Evolutionary conservation across 1,284 basidiomycete species (phyloP), one percentile per base, ranked within the genome.

Genomic region (Malassezia sp.): DNA sequence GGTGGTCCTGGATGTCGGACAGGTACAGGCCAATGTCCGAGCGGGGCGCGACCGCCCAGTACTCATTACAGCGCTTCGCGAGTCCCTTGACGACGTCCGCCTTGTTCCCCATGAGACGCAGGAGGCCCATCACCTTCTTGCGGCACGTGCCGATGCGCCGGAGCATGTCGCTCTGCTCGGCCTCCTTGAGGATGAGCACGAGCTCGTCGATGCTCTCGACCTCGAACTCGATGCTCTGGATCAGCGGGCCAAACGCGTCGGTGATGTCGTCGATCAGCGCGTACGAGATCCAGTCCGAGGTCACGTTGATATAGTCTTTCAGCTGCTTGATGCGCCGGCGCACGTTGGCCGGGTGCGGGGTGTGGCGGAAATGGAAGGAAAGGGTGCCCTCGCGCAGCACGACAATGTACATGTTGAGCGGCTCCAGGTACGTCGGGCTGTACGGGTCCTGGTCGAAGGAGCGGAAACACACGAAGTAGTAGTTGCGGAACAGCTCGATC

Each of bases 261-360:
- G 93, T 97, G 68, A 99, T 97, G 74, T 99, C 93, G 73, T 99
- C 93, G 67, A 99, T 97, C 50, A 99, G 80, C 14, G 93, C 93
- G 64, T 99, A 99, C 11, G 90, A 96, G 61, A 99, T 97, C 93
- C 93, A 99, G 73, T 99, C 93, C 3, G 89, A 93, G 0, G 93
- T 96, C 59, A 97, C 93, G 55, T 80, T 85, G 73, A 99, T 97
- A 74, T 96, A 97, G 75, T 97, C 93, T 70, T 93, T 95, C 55
- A 99, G 83, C 71, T 97, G 93, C 74, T 96, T 96, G 71, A 99
- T 99, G 26, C 93, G 85, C 30, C 91, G 78, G 10, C 93, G 84
- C 26, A 99, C 93, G 70, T 93, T 96, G 67, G 95, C 89, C 2
- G 93, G 90, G 67, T 97, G 93, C 0, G 93, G 88, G 0, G 93